Conservation (phyloP, 345 rosid genomes). For the Syzygium jambos region DNA sequence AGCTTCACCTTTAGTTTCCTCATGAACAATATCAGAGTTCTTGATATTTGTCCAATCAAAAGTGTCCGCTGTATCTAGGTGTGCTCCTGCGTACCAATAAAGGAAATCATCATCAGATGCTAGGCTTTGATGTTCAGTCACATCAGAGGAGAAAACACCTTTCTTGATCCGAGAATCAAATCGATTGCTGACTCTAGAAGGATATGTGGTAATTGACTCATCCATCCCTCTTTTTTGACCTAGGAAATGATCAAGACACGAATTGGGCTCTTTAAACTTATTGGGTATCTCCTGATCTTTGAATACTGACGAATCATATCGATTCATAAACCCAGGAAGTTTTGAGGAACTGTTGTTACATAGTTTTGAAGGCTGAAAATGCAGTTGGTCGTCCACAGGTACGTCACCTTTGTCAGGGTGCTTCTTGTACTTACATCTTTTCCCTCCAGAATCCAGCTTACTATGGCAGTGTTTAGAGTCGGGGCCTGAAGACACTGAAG, state of each 20-base stretch:
- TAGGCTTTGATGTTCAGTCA: constrained; percentile 13
- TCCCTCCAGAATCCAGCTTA: constrained; percentile 32
- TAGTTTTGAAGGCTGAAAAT: constrained; percentile 23
- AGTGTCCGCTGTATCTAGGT: constrained; percentile 10
- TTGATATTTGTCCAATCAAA: constrained; percentile 16
- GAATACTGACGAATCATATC: constrained; percentile 14
- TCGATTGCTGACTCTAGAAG: constrained; percentile 10
- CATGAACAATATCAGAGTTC: constrained; percentile 18
- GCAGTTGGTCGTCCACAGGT: constrained; percentile 29
- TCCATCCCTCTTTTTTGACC: constrained; percentile 25
- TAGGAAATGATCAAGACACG: not conserved
- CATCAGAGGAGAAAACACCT: constrained; percentile 7
- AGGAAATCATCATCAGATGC: constrained; percentile 15
- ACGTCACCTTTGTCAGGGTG: constrained; percentile 19
- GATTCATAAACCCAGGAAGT: constrained; percentile 22
- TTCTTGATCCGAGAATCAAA: constrained; percentile 10
- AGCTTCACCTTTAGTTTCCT: constrained; percentile 50
- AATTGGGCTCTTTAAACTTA: not conserved
- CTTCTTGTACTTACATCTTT: constrained; percentile 17
- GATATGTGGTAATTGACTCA: constrained; percentile 13
- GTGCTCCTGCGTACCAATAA: constrained; percentile 22
- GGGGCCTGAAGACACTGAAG: constrained; percentile 74
- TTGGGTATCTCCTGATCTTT: constrained; percentile 28
- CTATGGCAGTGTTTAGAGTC: constrained; percentile 46
- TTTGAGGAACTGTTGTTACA: constrained; percentile 19